Base-by-base conservation (phyloP, 768 basidiomycete genomes). In the Filobasidium floriforme region DNA sequence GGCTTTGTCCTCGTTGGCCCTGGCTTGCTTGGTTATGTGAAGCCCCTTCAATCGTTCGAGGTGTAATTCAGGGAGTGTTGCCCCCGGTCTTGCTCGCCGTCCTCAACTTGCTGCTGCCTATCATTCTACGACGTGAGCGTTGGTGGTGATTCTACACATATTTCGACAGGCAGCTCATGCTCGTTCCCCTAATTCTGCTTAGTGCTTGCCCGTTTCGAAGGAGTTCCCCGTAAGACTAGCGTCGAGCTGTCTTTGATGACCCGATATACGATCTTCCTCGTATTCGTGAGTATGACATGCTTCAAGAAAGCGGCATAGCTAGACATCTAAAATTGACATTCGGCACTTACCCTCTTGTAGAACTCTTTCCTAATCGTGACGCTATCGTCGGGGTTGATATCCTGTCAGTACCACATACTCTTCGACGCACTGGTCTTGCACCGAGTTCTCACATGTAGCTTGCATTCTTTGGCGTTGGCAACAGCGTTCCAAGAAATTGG, bases 311-410 rank as follows among this genome's bases (percentile, higher is more conserved):
- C 59, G 32, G 69, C 19, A 37, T 37, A 37, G 3, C 9, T 9
- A 37, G 32, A 4, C 32, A 37, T 37, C 32, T 37, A 37, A 37
- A 37, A 37, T 3, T 9, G 32, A 37, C 32, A 28, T 54, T 28
- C 2, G 26, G 29, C 54, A 12, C 14, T 0, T n/a, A 41, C 41
- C 28, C 41, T 24, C 14, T 62, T 19, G 24, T 79, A 96, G 89
- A 89, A 98, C 79, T 90, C 90, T 1, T 99, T 98, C 85, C 81
- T 98, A 52, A 85, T 96, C 72, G 86, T 96, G 41, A 89, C 92
- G 0, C 77, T 98, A 40, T 83, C 86, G 41, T 88, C 90, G 1
- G 94, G 94, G 62, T 84, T 99, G 69, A 81, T 92, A 64, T 82
- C 87, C 3, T 37, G 32, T 37, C 32, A 37, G 32, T 37, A 37